Percentiles rank a stretch among this genome's conserved stretches.
These are phyloP conservation scores for Aspergillus puulaauensis DNA, from an alignment of 2,329 filamentous ascomycete species.

Conservation along the genomic window DNA sequence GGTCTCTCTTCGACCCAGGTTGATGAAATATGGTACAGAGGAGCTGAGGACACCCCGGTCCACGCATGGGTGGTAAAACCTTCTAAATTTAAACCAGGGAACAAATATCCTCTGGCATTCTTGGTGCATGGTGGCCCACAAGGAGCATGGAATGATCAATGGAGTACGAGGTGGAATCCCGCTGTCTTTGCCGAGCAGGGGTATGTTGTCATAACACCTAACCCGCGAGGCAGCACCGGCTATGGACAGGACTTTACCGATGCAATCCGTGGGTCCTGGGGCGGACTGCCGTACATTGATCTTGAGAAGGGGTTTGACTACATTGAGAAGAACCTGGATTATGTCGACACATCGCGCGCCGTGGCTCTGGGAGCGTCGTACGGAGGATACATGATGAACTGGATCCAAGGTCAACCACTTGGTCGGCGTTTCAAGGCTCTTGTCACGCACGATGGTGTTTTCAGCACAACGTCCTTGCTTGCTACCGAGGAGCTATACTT, in stretches of 20 bases:
- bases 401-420: conserved; percentile 56
- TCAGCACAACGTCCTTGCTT: conserved; percentile 45
- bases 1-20: conserved; percentile 44
- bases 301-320: conserved; percentile 55
- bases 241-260: conserved; percentile 58
- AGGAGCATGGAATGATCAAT: conserved; percentile 53
- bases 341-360: conserved; percentile 54
- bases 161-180: conserved; percentile 56
- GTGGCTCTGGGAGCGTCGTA: conserved; percentile 56
- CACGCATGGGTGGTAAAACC: conserved; percentile 51
- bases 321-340: conserved; percentile 51
- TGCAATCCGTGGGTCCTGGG: conserved; percentile 53
- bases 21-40: conserved; percentile 47
- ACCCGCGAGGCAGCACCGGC: conserved; percentile 58
- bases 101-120: conserved; percentile 56
- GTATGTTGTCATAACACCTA: conserved; percentile 60
- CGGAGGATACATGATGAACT: conserved; percentile 63
- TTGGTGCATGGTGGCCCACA: conserved; percentile 56
- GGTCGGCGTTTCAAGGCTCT: conserved; percentile 58
- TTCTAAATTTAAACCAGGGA: conserved; percentile 43
- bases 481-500: conserved; percentile 57
- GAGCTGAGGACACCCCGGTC: conserved; percentile 44
- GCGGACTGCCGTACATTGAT: conserved; percentile 56
- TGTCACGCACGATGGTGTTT: conserved; percentile 55
- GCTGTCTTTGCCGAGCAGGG: conserved; percentile 61